A percentile compares a stretch with the other conserved stretches of the same genome.
phyloP scores from a whole-genome alignment of 2,329 filamentous ascomycete genomes.

The Cryphonectria japonica region DNA sequence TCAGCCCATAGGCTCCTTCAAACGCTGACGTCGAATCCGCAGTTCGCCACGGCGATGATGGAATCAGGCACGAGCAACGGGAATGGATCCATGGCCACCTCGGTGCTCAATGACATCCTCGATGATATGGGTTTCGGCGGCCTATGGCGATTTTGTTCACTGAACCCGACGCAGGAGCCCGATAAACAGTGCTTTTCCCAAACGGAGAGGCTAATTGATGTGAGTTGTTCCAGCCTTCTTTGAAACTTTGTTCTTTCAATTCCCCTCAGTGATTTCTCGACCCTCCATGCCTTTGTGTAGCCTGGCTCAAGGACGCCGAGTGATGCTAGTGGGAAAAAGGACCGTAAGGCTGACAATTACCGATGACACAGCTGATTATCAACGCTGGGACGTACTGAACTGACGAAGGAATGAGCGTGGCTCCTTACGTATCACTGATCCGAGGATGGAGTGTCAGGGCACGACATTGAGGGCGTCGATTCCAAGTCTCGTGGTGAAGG shows the following conservation, averaged over 20 bases:
- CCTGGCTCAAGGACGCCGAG: background rate
- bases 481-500: background rate
- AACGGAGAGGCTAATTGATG: constrained; percentile 65
- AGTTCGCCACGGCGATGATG: constrained; percentile 53
- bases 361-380: constrained; percentile 5
- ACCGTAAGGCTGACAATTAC: background rate
- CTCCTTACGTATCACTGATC: background rate
- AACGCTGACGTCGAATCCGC: constrained; percentile 58
- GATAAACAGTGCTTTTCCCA: constrained; percentile 57
- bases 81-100: background rate
- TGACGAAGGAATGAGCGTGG: background rate
- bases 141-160: constrained; percentile 59
- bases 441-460: background rate
- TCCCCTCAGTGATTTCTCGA: background rate
- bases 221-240: constrained; percentile 38
- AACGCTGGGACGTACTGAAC: constrained; percentile 11
- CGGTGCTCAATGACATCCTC: constrained; percentile 54
- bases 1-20: constrained; percentile 64
- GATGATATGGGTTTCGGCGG: constrained; percentile 66
- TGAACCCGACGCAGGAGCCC: constrained; percentile 47
- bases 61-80: constrained; percentile 43
- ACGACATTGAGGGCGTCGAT: background rate
- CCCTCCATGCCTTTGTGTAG: background rate
- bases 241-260: background rate
- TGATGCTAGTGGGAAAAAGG: background rate